These are phyloP conservation scores for Holtermanniella nyarrowii DNA, from an alignment of 768 basidiomycete genomes.

Conservation along the genomic window DNA sequence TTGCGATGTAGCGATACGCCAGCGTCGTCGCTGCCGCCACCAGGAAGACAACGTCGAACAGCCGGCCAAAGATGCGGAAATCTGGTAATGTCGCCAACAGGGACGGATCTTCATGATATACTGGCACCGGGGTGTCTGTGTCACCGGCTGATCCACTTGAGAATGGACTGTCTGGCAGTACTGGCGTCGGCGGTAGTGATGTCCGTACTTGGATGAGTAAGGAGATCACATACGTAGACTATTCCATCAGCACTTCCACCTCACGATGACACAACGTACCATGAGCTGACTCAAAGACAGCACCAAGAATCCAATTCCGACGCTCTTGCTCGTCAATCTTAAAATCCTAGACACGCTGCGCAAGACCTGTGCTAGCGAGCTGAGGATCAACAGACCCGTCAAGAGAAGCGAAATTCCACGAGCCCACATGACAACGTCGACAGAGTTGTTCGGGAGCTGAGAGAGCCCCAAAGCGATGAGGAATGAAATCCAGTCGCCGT, in stretches of 20 bases:
- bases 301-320: slow-evolving; percentile 36
- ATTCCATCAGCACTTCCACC: neutral
- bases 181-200: slow-evolving; percentile 25
- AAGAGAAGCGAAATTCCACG: slow-evolving; percentile 36
- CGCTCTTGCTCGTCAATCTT: slow-evolving; percentile 34
- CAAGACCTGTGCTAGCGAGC: slow-evolving; percentile 36
- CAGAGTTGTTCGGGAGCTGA: slow-evolving; percentile 24
- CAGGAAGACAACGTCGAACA: slow-evolving; percentile 36
- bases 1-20: slow-evolving; percentile 25
- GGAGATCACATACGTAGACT: slow-evolving; percentile 39
- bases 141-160: slow-evolving; percentile 6
- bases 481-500: slow-evolving; percentile 41
- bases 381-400: slow-evolving; percentile 35
- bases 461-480: slow-evolving; percentile 31
- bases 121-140: neutral
- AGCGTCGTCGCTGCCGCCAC: slow-evolving; percentile 20
- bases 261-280: slow-evolving; percentile 12
- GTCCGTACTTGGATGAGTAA: slow-evolving; percentile 38
- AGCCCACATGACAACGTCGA: slow-evolving; percentile 31
- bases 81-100: slow-evolving; percentile 36
- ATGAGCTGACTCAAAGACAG: slow-evolving; percentile 36
- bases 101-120: slow-evolving; percentile 10
- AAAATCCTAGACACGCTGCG: slow-evolving; percentile 30
- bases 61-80: slow-evolving; percentile 36
- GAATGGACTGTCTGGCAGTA: slow-evolving; percentile 12